Evolutionary conservation across 2,329 filamentous ascomycete species (phyloP).

Genomic region (Aspergillus melleus): DNA sequence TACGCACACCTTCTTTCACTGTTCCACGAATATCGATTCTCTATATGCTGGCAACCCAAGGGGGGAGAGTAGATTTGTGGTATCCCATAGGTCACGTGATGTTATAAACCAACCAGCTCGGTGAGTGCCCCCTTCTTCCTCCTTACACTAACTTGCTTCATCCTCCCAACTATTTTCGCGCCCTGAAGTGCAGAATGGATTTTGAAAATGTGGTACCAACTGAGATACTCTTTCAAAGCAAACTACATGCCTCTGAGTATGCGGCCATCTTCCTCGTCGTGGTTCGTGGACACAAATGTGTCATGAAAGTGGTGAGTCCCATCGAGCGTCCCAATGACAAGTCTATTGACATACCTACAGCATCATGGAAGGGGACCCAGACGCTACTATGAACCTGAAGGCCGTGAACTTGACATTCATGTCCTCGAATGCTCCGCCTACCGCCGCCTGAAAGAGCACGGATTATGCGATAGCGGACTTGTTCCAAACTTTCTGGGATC

Average conservation of each 20-base stretch:
- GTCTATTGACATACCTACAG: slow-evolving; percentile 2
- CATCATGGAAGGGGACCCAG: slow-evolving; percentile 15
- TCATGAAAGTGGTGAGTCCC: slow-evolving; percentile 25
- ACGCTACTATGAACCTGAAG: slow-evolving; percentile 7
- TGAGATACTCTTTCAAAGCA: background rate
- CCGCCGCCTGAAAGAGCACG: slow-evolving; percentile 8
- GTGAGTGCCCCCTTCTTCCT: background rate
- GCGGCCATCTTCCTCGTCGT: slow-evolving; percentile 18
- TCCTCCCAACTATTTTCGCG: background rate
- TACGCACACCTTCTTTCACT: too few relatives aligned
- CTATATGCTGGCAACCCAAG: slow-evolving; percentile 1
- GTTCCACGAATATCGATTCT: background rate
- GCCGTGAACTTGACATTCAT: slow-evolving; percentile 10
- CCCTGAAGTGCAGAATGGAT: background rate
- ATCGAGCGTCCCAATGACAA: background rate
- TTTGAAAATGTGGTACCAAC: background rate
- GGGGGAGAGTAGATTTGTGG: background rate
- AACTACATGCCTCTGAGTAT: slow-evolving; percentile 10
- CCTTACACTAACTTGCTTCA: background rate
- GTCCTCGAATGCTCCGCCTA: slow-evolving; percentile 13
- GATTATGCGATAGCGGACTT: slow-evolving; percentile 13
- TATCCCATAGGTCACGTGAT: background rate
- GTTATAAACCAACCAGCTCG: background rate
- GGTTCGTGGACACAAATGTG: slow-evolving; percentile 10
- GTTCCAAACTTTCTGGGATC: slow-evolving; percentile 12